A percentile compares a stretch with the other conserved stretches of the same genome.
Evolutionary conservation across 2,329 filamentous ascomycete genomes (phyloP).

Genomic region (Apiospora pterosperma): DNA sequence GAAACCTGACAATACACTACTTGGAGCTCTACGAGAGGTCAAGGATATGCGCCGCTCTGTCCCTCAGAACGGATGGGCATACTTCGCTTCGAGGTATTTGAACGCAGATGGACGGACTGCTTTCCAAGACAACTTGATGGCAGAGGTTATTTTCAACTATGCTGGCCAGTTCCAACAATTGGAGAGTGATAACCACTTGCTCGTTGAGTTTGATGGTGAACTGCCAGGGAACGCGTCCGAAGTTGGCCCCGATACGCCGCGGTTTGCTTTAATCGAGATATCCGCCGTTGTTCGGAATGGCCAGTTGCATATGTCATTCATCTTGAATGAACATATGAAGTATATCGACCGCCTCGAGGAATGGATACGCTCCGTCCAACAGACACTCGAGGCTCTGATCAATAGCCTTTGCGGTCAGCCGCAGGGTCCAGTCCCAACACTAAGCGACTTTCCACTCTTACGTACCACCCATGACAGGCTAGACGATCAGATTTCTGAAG

Average conservation of each 20-base stretch:
- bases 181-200: constrained; percentile 6
- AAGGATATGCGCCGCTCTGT: constrained; percentile 33
- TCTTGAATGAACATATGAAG: constrained; percentile 9
- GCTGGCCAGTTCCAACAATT: constrained; percentile 14
- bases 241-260: constrained; percentile 9
- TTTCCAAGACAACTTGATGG: constrained; percentile 30
- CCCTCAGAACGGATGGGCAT: constrained; percentile 32
- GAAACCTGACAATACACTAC: neutral
- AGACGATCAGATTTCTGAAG: neutral
- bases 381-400: constrained; percentile 1
- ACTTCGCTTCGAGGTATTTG: constrained; percentile 34
- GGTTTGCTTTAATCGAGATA: constrained; percentile 8
- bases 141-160: constrained; percentile 31
- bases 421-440: neutral
- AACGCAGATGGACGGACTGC: constrained; percentile 24
- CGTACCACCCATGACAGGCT: constrained; percentile 2
- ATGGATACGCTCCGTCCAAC: constrained; percentile 3
- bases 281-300: constrained; percentile 8
- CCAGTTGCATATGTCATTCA: constrained; percentile 8
- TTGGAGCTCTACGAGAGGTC: constrained; percentile 10
- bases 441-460: constrained; percentile 9
- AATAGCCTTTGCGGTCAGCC: neutral
- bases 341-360: constrained; percentile 2
- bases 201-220: constrained; percentile 4
- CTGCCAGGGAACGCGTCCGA: constrained; percentile 3